phyloP scores from a whole-genome alignment of 441 rosid genomes.

The Jatropha podagrica region DNA sequence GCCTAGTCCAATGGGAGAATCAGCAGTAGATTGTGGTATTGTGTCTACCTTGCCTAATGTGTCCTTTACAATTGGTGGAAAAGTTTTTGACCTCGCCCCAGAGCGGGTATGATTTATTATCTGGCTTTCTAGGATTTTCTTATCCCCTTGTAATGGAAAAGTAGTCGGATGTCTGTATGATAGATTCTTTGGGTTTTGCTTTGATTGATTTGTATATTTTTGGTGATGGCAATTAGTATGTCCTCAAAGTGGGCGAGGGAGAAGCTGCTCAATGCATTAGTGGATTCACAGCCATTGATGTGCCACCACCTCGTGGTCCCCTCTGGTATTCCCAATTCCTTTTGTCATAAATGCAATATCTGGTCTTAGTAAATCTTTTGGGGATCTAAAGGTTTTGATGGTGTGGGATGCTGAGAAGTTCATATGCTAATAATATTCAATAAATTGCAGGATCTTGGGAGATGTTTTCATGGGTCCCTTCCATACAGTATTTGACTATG shows the following conservation, averaged over 20 bases:
- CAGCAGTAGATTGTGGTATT: slow-evolving; percentile 61
- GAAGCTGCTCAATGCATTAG: slow-evolving; percentile 72
- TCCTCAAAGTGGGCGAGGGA: slow-evolving; percentile 74
- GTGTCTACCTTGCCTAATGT: slow-evolving; percentile 66
- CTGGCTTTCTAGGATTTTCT: background rate
- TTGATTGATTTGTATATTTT: background rate
- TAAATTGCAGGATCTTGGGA: slow-evolving; percentile 65
- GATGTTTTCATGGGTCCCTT: slow-evolving; percentile 77
- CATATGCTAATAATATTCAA: background rate
- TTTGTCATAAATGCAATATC: background rate
- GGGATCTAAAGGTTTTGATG: background rate
- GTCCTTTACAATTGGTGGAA: slow-evolving; percentile 74
- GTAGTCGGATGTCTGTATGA: background rate
- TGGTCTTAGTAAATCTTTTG: background rate
- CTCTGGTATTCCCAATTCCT: slow-evolving; percentile 50
- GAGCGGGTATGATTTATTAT: slow-evolving; percentile 49
- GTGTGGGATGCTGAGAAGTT: background rate
- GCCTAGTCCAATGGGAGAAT: slow-evolving; percentile 88
- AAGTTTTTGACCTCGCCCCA: slow-evolving; percentile 57
- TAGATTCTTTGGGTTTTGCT: background rate
- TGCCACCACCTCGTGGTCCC: slow-evolving; percentile 84
- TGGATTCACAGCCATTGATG: slow-evolving; percentile 76
- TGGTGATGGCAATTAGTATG: slow-evolving; percentile 45
- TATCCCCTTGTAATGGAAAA: background rate
- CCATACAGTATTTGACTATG: slow-evolving; percentile 87